Evolutionary conservation across 78 protist species (phyloP), one percentile per base, ranked within the genome.

Genomic region (Ministeria vibrans): DNA sequence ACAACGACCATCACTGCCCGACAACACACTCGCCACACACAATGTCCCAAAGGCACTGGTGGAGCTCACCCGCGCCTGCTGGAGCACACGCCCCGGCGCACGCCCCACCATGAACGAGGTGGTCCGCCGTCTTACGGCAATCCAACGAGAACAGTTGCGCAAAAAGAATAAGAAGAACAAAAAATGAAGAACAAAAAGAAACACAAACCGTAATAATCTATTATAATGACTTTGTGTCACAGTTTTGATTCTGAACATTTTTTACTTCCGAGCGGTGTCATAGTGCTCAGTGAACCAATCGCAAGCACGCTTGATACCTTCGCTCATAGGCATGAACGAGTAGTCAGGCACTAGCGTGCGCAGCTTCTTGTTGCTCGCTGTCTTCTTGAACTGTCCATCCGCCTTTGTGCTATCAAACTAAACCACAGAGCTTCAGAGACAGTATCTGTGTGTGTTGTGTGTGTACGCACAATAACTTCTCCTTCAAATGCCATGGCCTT

Each of bases 331-430:
- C 0, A 91, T 93, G 77, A 95, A 95, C 68, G 85, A 27, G 70
- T 90, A 88, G 43, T 77, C 86, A 20, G 95, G 95, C 43, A 76
- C 46, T 30, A 87, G 86, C 38, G 28, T 15, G 64, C 43, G 49
- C 45, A 95, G 83, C 87, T 93, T 95, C 59, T 79, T 81, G 84
- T 94, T 95, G 83, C 69, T 42, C 0, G 98, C 98, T 2, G 98
- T 95, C 79, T 95, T 95, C 79, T 92, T 92, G 87, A 71, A 92
- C 81, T 93, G 96, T n/a, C 98, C 98, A 77, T 95, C 96, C 28
- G 95, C 84, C 83, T 92, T 93, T 45, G 78, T 73, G 28, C 95
- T 90, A 87, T 95, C 96, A 61, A 87, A 93, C 85, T n/a, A n/a
- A n/a, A n/a, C n/a, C n/a, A n/a, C n/a, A n/a, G n/a, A n/a, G n/a